Conservation (phyloP, 179 eudicot genomes). For the Amaranthus tricolor region DNA sequence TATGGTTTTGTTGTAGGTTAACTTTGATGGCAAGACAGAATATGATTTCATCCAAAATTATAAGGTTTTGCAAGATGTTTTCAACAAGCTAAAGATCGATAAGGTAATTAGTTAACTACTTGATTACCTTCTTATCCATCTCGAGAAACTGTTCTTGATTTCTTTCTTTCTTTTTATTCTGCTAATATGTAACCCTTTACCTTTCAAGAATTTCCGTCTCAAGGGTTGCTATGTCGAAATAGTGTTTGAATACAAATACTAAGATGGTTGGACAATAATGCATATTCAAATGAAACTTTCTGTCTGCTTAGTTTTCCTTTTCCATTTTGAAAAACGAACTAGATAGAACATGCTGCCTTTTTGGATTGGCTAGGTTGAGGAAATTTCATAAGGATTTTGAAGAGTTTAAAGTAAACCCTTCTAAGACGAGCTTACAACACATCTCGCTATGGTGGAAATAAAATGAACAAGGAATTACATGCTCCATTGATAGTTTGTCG, state of each 20-base stretch:
- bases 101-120: slow-evolving; percentile 44
- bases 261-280: not conserved
- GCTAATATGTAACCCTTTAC: not conserved
- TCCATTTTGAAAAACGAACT: not conserved
- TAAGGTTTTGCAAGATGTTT: slow-evolving; percentile 90
- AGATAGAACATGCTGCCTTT: not conserved
- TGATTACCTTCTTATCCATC: not conserved
- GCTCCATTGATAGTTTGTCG: not conserved
- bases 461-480: not conserved
- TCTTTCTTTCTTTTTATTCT: not conserved
- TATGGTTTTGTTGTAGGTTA: slow-evolving; percentile 49
- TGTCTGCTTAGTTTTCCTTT: not conserved
- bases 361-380: not conserved
- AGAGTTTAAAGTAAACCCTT: not conserved
- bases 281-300: not conserved
- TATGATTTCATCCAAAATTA: slow-evolving; percentile 95
- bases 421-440: no score
- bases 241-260: not conserved
- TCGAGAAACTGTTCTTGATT: not conserved
- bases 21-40: slow-evolving; percentile 86
- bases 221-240: not conserved
- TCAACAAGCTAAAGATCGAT: slow-evolving; percentile 84
- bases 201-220: not conserved
- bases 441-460: not conserved
- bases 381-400: not conserved